Base-by-base conservation (phyloP, 1,284 basidiomycete species). In the Vanrija sp. region DNA sequence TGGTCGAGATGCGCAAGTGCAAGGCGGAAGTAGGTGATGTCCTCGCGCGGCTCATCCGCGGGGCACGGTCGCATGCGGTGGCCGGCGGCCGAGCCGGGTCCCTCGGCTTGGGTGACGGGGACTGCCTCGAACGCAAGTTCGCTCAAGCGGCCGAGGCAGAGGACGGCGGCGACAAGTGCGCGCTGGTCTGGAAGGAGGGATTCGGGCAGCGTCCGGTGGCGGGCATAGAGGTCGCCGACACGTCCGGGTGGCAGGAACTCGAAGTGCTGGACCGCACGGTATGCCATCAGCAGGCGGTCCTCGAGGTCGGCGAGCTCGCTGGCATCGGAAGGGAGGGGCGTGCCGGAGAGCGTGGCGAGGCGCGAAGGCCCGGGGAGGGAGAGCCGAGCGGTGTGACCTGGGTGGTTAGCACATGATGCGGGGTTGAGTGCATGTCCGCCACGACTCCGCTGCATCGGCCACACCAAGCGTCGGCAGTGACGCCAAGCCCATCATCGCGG, bases 21-120 rank as follows among this genome's bases (percentile, higher is more conserved):
- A 39, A 64, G 53, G 23, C 52, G 47, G 44, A 61, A 69, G 49
- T 69, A 69, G 10, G 64, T 65, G 12, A 67, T 49, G 39, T 69
- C 67, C 49, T 69, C 67, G 16, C 62, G 42, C 6, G 43, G 5
- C 44, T 57, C 59, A 1, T 40, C 40, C 1, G 40, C 23, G 1
- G 55, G 34, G 3, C 55, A 43, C 5, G 59, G 6, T 5, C 50
- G 55, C 47, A 57, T 57, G 38, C 25, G 25, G 43, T 18, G 42
- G 18, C n/a, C 38, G 3, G 52, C 52, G 2, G 49, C 40, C 5
- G 34, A 34, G 12, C 34, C 34, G 12, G 34, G 34, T 2, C 34
- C 34, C 34, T 34, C 34, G 5, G 34, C 34, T 12, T 34, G 34
- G 10, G 34, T 34, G 34, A 34, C 42, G 6, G 46, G 38, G 0